Conservation (phyloP, 2,329 filamentous ascomycete species). For the Sphaerostilbella broomeana region DNA sequence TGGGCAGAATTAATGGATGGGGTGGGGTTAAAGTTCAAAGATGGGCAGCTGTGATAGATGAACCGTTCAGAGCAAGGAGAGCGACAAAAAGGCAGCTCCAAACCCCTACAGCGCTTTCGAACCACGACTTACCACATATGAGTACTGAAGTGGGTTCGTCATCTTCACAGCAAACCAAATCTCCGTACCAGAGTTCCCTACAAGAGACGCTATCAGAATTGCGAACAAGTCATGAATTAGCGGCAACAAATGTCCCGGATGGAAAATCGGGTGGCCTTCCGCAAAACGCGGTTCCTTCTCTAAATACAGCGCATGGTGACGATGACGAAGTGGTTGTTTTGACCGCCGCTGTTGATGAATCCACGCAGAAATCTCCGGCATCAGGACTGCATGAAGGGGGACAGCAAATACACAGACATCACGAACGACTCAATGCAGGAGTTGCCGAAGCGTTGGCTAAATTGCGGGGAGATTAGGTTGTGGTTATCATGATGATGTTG, state of each 20-base stretch:
- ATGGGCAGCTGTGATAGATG: constrained; percentile 75
- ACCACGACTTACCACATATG: not conserved
- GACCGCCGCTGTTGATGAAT: constrained; percentile 41
- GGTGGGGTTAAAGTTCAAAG: constrained; percentile 89
- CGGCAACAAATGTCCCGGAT: not conserved
- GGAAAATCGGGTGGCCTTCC: constrained; percentile 2
- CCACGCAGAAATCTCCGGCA: constrained; percentile 32
- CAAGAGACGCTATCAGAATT: constrained; percentile 29
- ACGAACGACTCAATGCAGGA: constrained; percentile 46
- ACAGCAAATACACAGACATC: constrained; percentile 14
- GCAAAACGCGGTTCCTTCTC: constrained; percentile 32
- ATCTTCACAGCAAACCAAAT: constrained; percentile 35
- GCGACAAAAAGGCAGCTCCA: constrained; percentile 45
- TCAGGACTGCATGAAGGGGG: constrained; percentile 16
- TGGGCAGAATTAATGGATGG: constrained; percentile 83
- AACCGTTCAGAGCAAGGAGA: constrained; percentile 74
- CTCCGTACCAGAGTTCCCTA: constrained; percentile 35
- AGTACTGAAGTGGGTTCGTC: too few species aligned
- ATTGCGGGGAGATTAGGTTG: constrained; percentile 40
- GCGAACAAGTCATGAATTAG: constrained; percentile 4
- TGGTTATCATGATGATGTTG: too few species aligned
- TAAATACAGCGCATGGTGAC: constrained; percentile 38
- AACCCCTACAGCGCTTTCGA: constrained; percentile 12
- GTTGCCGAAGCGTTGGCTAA: constrained; percentile 56
- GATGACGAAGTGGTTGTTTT: constrained; percentile 35